Evolutionary conservation across 768 basidiomycete species (phyloP).

Genomic region (Clitopilus hobsonii): DNA sequence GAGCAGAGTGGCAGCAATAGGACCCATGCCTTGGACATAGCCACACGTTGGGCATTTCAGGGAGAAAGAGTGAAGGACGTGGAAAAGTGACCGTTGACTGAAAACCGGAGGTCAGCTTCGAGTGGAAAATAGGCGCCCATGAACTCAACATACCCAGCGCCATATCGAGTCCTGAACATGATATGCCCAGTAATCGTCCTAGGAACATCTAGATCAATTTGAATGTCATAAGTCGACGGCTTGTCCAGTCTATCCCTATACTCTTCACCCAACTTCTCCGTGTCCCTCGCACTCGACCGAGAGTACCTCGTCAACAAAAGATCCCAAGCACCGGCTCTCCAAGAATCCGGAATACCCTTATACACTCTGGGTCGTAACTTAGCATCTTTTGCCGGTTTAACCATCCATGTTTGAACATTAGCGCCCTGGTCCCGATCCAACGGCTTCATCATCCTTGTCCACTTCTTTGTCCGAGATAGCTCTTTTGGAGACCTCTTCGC

Average conservation of each 20-base stretch:
- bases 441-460: slow-evolving; percentile 87
- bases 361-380: slow-evolving; percentile 77
- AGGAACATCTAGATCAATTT: slow-evolving; percentile 97
- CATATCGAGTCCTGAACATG: slow-evolving; percentile 93
- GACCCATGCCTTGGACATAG: slow-evolving; percentile 99
- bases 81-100: slow-evolving; percentile 93
- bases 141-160: slow-evolving; percentile 70
- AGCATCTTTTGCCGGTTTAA: slow-evolving; percentile 58
- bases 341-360: slow-evolving; percentile 96
- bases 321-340: slow-evolving; percentile 92
- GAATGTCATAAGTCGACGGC: slow-evolving; percentile 88
- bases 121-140: neutral
- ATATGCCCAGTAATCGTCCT: slow-evolving; percentile 93
- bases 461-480: slow-evolving; percentile 75
- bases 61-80: slow-evolving; percentile 90
- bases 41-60: slow-evolving; percentile 82
- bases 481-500: slow-evolving; percentile 57
- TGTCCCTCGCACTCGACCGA: slow-evolving; percentile 37
- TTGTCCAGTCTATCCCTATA: slow-evolving; percentile 67
- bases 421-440: slow-evolving; percentile 67
- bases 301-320: slow-evolving; percentile 61
- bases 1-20: slow-evolving; percentile 89
- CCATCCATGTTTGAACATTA: slow-evolving; percentile 69
- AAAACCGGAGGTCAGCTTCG: neutral
- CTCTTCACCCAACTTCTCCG: slow-evolving; percentile 37